Percentiles rank a stretch among this genome's conserved stretches.
Conservation (phyloP, 129 eudicot species). For the Lactuca saligna region DNA sequence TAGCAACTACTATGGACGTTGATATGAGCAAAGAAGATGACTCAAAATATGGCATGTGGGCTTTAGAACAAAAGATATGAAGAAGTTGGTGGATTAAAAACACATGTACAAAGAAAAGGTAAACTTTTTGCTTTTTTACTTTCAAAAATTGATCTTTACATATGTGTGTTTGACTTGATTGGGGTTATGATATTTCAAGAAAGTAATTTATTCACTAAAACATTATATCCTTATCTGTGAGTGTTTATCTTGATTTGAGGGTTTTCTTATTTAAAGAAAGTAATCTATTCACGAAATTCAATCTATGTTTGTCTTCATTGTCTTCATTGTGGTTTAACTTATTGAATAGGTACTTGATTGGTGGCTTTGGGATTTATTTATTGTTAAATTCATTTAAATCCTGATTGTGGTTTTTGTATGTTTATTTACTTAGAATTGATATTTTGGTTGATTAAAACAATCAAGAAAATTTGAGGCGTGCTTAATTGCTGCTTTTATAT, state of each 20-base stretch:
- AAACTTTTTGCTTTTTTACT: conserved; percentile 1
- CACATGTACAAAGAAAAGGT: conserved; percentile 88
- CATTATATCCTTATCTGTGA: conserved; percentile 2
- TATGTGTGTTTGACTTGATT: conserved; percentile 1
- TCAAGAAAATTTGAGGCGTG: conserved; percentile 9
- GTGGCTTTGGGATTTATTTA: conserved; percentile 12
- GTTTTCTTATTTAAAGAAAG: background rate
- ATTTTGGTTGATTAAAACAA: conserved; percentile 9
- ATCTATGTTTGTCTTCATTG: background rate
- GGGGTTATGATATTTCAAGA: background rate
- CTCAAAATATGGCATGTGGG: conserved; percentile 86
- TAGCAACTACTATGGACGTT: conserved; percentile 43
- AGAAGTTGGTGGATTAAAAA: conserved; percentile 81
- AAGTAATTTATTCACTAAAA: conserved; percentile 1
- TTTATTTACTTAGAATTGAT: background rate
- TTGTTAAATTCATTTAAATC: conserved; percentile 23
- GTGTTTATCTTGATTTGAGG: conserved; percentile 21
- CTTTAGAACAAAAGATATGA: conserved; percentile 85
- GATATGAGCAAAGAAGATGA: conserved; percentile 51
- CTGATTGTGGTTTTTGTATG: conserved; percentile 16
- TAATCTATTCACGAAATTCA: background rate
- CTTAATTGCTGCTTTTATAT: background rate
- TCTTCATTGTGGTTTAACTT: background rate
- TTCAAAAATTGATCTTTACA: background rate
- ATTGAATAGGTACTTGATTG: conserved; percentile 4